These are phyloP conservation scores for Trypanosoma melophagium DNA, from an alignment of 208 protist species.

Conservation along the genomic window DNA sequence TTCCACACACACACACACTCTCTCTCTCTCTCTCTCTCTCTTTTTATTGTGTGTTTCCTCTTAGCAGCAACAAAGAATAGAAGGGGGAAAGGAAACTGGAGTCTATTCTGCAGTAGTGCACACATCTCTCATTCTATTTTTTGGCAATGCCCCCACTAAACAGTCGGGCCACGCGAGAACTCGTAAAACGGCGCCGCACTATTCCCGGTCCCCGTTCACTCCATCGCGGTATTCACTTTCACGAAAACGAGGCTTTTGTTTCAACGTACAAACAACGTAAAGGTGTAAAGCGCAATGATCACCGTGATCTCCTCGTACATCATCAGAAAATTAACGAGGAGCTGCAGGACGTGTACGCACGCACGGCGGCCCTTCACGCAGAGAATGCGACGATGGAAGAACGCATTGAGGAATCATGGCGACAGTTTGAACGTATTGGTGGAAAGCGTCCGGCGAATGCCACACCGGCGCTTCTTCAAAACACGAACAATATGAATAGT, in stretches of 20 bases:
- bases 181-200: conserved; percentile 59
- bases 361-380: conserved; percentile 69
- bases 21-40: no score
- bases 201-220: conserved; percentile 69
- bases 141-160: conserved; percentile 71
- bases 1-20: no score
- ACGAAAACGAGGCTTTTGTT: conserved; percentile 47
- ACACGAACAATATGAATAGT: neutral
- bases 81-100: no score
- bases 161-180: conserved; percentile 62
- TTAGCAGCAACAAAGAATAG: no score
- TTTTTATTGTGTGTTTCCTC: no score
- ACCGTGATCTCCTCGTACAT: conserved; percentile 82
- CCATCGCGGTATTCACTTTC: conserved; percentile 84
- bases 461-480: conserved; percentile 10
- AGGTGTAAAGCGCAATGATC: conserved; percentile 43
- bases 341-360: conserved; percentile 78
- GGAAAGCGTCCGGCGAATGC: conserved; percentile 53
- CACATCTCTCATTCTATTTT: conserved; percentile 7
- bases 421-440: conserved; percentile 80
- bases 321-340: conserved; percentile 86
- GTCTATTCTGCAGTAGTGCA: neutral
- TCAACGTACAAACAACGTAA: conserved; percentile 43
- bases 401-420: conserved; percentile 83
- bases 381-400: conserved; percentile 85